phyloP scores from a whole-genome alignment of 176 grass and related monocot genomes.

The Musa schizocarpa region DNA sequence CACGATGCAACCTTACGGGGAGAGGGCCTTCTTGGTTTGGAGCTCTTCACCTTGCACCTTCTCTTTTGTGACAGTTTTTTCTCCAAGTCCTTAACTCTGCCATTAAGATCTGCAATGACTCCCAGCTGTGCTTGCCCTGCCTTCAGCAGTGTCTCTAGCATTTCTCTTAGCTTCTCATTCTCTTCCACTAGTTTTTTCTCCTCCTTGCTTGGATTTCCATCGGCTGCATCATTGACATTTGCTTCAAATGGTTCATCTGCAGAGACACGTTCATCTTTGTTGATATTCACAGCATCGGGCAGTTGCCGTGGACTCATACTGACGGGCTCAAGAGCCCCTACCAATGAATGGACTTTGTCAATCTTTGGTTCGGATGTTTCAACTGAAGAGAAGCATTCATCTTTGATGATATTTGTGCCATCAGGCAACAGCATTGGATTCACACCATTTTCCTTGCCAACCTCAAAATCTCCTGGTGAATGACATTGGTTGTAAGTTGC shows the following conservation, averaged over 20 bases:
- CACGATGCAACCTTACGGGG: constrained; percentile 9
- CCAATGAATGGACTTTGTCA: not conserved
- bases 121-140: constrained; percentile 41
- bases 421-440: not conserved
- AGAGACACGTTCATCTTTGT: not conserved
- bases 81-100: constrained; percentile 55
- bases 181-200: constrained; percentile 41
- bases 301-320: not conserved
- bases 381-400: not conserved
- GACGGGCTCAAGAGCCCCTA: not conserved
- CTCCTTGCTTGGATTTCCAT: not conserved
- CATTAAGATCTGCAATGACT: constrained; percentile 43
- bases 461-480: not conserved
- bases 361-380: not conserved
- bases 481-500: not conserved
- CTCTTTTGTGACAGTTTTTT: constrained; percentile 40
- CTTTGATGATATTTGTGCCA: not conserved
- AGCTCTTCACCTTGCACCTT: constrained; percentile 34
- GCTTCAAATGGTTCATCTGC: not conserved
- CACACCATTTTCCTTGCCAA: not conserved
- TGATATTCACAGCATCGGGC: not conserved
- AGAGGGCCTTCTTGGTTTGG: constrained; percentile 15
- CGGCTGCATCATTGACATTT: not conserved
- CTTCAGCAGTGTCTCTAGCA: constrained; percentile 46
- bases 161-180: constrained; percentile 53